Base-by-base conservation (phyloP, 352 stramenopile genomes). In the Phytophthora vignae region DNA sequence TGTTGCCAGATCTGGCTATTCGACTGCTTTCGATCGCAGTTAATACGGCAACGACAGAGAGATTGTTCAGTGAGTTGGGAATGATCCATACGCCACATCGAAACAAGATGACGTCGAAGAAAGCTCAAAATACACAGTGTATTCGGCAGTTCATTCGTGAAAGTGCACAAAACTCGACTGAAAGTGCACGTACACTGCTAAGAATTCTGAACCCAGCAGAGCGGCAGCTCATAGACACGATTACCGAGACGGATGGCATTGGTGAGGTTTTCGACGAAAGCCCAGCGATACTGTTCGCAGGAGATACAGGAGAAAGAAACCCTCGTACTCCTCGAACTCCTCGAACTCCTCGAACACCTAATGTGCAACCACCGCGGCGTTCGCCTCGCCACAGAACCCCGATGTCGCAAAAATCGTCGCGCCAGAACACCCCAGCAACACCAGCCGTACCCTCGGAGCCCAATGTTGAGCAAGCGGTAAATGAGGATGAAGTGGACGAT, bases 31-130 rank as follows among this genome's bases (percentile, higher is more conserved):
- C n/a, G 8, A 48, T 60, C 15, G 19, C 31, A n/a, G 54, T 33
- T 17, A 48, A 60, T 22, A 58, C 53, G 8, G 53, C 53, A 3
- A 58, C 53, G 19, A 58, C 53, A 44, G 53, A 58, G 21, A 27
- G 29, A 25, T 25, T 58, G 27, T 44, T 46, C 38, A n/a, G 38
- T 46, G 38, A 46, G 38, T 46, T 46, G 12, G 38, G 38, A 17
- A 46, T 46, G 53, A 6, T 46, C 38, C 53, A 58, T 44, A 58
- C 53, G 5, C 14, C 27, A 12, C 36, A 22, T 44, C 25, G 27
- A 10, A 58, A 58, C 10, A 44, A 4, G 27, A 58, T 58, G 53
- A 44, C 27, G 1, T 44, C 29, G 15, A 14, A 8, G 17, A 58
- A 58, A 44, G 27, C 53, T 12, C 15, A 44, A 15, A 33, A 58